A percentile compares a stretch with the other conserved stretches of the same genome.
These are phyloP conservation scores for Lathyrus aphaca DNA, from an alignment of 306 rosid species.

Conservation along the genomic window DNA sequence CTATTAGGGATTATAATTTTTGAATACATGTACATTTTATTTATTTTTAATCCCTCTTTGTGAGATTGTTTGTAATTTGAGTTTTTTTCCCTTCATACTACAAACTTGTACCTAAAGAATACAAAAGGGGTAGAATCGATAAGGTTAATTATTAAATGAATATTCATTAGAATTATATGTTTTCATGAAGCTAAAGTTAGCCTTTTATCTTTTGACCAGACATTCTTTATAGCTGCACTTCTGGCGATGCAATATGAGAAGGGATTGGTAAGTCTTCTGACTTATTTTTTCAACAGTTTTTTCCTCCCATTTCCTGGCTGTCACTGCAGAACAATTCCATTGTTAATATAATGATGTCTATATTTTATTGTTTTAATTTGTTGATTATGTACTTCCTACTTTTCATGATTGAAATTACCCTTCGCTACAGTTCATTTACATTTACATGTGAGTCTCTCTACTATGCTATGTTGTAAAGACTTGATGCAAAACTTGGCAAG, in stretches of 20 bases:
- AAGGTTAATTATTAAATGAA: constrained; percentile 17
- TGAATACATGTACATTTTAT: neutral
- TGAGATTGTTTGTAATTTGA: constrained; percentile 7
- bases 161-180: constrained; percentile 15
- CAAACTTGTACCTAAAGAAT: neutral
- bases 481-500: constrained; percentile 16
- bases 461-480: constrained; percentile 5
- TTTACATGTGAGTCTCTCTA: constrained; percentile 14
- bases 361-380: constrained; percentile 10
- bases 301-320: constrained; percentile 5
- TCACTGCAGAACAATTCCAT: neutral
- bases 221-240: constrained; percentile 98
- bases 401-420: neutral
- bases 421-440: neutral
- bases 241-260: constrained; percentile 96
- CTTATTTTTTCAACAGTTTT: constrained; percentile 18
- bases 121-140: neutral
- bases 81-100: neutral
- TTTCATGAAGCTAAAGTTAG: constrained; percentile 33
- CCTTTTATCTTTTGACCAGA: constrained; percentile 59
- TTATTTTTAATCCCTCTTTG: constrained; percentile 4
- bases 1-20: neutral
- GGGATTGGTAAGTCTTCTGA: constrained; percentile 68
- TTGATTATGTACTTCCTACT: constrained; percentile 12
- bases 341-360: constrained; percentile 7